Conservation (phyloP, 192 early-diverging fungal species). For the Linderina pennispora region DNA sequence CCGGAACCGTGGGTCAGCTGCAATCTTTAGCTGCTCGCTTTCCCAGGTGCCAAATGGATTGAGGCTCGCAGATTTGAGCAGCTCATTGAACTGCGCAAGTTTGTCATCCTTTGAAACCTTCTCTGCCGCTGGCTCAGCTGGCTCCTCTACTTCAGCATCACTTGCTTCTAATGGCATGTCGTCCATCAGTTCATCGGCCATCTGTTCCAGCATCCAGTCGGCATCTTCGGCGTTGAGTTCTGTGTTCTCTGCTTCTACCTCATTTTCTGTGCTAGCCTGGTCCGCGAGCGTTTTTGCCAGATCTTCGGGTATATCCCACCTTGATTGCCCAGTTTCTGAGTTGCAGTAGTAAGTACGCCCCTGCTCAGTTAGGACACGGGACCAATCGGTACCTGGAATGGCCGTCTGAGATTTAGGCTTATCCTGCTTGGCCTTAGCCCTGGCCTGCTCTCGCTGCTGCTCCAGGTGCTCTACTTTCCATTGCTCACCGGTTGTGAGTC, state of each 20-base stretch:
- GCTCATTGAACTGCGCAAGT: conserved; percentile 12
- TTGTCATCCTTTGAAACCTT: conserved; percentile 7
- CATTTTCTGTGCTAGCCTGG: neutral
- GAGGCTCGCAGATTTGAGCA: conserved; percentile 17
- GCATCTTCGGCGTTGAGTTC: conserved; percentile 39
- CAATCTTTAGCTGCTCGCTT: conserved; percentile 1
- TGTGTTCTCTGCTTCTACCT: conserved; percentile 4
- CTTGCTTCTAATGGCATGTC: neutral
- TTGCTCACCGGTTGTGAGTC: conserved; percentile 7
- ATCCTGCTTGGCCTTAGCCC: conserved; percentile 15
- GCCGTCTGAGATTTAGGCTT: conserved; percentile 1
- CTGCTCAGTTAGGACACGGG: conserved; percentile 24
- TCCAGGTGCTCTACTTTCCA: conserved; percentile 12
- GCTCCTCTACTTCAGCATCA: neutral
- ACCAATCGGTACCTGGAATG: conserved; percentile 2
- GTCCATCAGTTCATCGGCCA: conserved; percentile 4
- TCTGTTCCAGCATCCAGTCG: conserved; percentile 46
- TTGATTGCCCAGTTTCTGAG: conserved; percentile 5
- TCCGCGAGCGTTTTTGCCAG: neutral
- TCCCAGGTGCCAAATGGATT: conserved; percentile 39
- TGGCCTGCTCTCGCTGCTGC: neutral
- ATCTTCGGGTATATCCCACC: conserved; percentile 20
- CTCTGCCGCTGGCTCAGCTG: conserved; percentile 2
- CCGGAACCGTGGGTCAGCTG: conserved; percentile 6
- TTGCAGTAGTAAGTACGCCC: conserved; percentile 30